A percentile compares a stretch with the other conserved stretches of the same genome.
Conservation (phyloP, 2,329 filamentous ascomycete species). For the Aureobasidium sp. region DNA sequence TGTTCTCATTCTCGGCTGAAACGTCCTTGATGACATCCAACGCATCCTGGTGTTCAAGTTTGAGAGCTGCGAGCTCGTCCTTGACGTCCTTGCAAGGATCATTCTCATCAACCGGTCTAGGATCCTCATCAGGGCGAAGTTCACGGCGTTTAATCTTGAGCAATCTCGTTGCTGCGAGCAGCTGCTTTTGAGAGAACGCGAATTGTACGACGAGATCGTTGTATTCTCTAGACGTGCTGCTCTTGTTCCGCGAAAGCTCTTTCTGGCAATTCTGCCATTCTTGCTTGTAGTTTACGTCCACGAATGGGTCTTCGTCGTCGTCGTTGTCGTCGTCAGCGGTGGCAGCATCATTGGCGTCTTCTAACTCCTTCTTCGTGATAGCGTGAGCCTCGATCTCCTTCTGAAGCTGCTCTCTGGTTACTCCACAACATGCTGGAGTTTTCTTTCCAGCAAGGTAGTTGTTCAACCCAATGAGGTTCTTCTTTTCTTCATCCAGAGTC, state of each 20-base stretch:
- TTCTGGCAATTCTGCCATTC: neutral
- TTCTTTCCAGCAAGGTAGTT: neutral
- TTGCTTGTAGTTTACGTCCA: neutral
- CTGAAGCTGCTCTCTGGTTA: neutral
- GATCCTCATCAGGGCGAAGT: neutral
- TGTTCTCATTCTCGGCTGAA: neutral
- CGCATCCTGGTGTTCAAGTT: neutral
- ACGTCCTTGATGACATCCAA: neutral
- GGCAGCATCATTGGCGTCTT: neutral
- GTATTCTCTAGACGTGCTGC: neutral
- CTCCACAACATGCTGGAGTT: neutral
- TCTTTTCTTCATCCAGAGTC: neutral
- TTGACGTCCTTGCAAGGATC: conserved; percentile 6
- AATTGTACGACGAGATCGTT: neutral
- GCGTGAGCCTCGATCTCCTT: conserved; percentile 6
- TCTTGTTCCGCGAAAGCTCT: too few species aligned
- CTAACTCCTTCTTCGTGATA: neutral
- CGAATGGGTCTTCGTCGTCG: neutral
- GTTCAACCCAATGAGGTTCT: neutral
- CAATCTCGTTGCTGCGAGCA: neutral
- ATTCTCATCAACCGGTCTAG: neutral
- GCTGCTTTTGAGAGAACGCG: neutral
- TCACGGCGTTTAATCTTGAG: neutral
- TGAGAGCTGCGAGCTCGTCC: neutral
- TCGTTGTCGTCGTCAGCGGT: neutral